Evolutionary conservation across 768 basidiomycete genomes (phyloP).

Genomic region (Panus rudis): DNA sequence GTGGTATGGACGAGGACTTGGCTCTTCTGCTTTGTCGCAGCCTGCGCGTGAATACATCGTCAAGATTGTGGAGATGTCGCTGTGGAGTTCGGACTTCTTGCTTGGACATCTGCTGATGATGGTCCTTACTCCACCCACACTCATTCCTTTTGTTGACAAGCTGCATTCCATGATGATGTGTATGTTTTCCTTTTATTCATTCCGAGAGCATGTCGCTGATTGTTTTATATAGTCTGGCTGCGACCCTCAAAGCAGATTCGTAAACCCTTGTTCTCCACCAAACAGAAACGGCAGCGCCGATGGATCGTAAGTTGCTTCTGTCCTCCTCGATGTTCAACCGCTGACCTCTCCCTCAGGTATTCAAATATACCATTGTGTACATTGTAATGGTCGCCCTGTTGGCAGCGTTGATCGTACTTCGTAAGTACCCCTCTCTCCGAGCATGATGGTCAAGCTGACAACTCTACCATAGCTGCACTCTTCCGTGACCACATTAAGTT

Average conservation of each 20-base stretch:
- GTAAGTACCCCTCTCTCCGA: slow-evolving; percentile 40
- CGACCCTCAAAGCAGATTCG: slow-evolving; percentile 93
- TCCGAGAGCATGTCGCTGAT: slow-evolving; percentile 3
- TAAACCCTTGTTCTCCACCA: slow-evolving; percentile 87
- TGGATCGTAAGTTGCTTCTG: slow-evolving; percentile 61
- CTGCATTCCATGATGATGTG: slow-evolving; percentile 92
- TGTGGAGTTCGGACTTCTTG: slow-evolving; percentile 95
- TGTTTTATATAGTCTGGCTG: slow-evolving; percentile 69
- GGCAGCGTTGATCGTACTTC: slow-evolving; percentile 75
- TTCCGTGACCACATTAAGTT: slow-evolving; percentile 78
- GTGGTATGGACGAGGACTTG: slow-evolving; percentile 94
- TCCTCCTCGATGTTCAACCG: background rate
- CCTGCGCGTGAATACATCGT: slow-evolving; percentile 96
- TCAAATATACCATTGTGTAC: slow-evolving; percentile 85
- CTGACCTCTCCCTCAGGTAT: slow-evolving; percentile 37
- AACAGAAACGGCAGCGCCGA: slow-evolving; percentile 86
- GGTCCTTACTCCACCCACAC: slow-evolving; percentile 74
- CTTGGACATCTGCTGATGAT: slow-evolving; percentile 79
- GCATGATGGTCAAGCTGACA: slow-evolving; percentile 11
- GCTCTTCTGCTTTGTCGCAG: slow-evolving; percentile 88
- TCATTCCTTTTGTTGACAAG: slow-evolving; percentile 84
- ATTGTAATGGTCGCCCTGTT: slow-evolving; percentile 66
- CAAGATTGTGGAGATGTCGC: slow-evolving; percentile 96
- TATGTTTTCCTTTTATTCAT: slow-evolving; percentile 33
- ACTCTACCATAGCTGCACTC: slow-evolving; percentile 50